Evolutionary conservation across 2,329 filamentous ascomycete genomes (phyloP).

Genomic region (Hortaea sp.): DNA sequence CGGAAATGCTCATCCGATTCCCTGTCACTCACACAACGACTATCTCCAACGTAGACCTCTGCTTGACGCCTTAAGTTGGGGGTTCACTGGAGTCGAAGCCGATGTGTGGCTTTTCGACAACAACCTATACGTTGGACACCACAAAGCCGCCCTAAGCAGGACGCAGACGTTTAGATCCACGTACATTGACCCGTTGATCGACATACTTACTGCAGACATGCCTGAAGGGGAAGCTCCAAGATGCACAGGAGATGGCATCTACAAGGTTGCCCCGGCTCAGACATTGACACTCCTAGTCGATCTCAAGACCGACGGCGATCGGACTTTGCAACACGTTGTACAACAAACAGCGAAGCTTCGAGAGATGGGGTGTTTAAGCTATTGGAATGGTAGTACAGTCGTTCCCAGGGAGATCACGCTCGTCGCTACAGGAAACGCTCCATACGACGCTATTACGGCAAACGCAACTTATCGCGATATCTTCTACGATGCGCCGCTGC

Average conservation of each 20-base stretch:
- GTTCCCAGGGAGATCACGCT: slow-evolving; percentile 53
- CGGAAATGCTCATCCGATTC: slow-evolving; percentile 40
- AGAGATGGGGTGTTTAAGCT: slow-evolving; percentile 41
- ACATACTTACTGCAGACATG: slow-evolving; percentile 47
- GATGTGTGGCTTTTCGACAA: slow-evolving; percentile 55
- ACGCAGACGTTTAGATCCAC: slow-evolving; percentile 51
- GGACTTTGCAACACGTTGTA: slow-evolving; percentile 45
- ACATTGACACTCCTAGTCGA: slow-evolving; percentile 57
- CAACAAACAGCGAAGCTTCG: slow-evolving; percentile 50
- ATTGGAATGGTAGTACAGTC: slow-evolving; percentile 41
- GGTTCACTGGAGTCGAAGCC: slow-evolving; percentile 56
- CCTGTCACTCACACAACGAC: slow-evolving; percentile 61
- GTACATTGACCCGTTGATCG: slow-evolving; percentile 55
- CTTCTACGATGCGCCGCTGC: slow-evolving; percentile 53
- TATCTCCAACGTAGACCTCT: slow-evolving; percentile 57
- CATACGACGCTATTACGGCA: slow-evolving; percentile 45
- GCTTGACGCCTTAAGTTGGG: slow-evolving; percentile 48
- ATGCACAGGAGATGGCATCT: slow-evolving; percentile 42
- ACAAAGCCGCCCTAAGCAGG: slow-evolving; percentile 41
- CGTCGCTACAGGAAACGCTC: slow-evolving; percentile 57
- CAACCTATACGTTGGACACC: slow-evolving; percentile 56
- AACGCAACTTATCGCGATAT: slow-evolving; percentile 48
- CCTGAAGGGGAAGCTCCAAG: slow-evolving; percentile 38
- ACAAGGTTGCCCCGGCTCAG: slow-evolving; percentile 29
- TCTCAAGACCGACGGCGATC: slow-evolving; percentile 50